Evolutionary conservation across 2,329 filamentous ascomycete genomes (phyloP).

Genomic region (Aureobasidium leucospermi): DNA sequence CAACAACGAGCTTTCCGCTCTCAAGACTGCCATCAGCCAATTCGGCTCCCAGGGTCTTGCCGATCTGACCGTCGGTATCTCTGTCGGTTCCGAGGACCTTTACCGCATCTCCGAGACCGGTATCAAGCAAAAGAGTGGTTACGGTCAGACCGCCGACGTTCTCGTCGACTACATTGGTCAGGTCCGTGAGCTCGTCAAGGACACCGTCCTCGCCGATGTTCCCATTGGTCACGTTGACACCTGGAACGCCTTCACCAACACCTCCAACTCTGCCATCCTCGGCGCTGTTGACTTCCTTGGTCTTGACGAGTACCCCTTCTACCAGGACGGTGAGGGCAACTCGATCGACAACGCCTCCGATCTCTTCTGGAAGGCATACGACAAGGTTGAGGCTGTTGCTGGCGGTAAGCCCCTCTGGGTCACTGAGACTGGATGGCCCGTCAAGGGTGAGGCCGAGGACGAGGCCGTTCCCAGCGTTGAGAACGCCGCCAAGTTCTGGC

Average conservation of each 20-base stretch:
- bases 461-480: conserved; percentile 54
- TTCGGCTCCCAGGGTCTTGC: conserved; percentile 59
- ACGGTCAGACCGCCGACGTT: conserved; percentile 29
- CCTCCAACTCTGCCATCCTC: conserved; percentile 63
- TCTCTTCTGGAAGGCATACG: conserved; percentile 64
- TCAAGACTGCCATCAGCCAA: conserved; percentile 59
- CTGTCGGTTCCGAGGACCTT: conserved; percentile 75
- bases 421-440: conserved; percentile 83
- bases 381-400: conserved; percentile 51
- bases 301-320: conserved; percentile 71
- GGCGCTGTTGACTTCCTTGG: conserved; percentile 70
- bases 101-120: conserved; percentile 44
- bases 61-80: conserved; percentile 69
- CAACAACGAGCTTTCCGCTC: conserved; percentile 65
- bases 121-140: conserved; percentile 40
- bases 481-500: conserved; percentile 74
- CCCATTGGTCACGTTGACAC: conserved; percentile 82
- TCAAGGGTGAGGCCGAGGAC: conserved; percentile 57
- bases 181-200: conserved; percentile 56
- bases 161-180: conserved; percentile 64
- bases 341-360: conserved; percentile 54
- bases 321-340: conserved; percentile 62
- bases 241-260: conserved; percentile 67
- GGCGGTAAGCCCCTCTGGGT: conserved; percentile 71
- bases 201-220: conserved; percentile 47